phyloP scores from a whole-genome alignment of 345 rosid genomes.

The Carallia brachiata region DNA sequence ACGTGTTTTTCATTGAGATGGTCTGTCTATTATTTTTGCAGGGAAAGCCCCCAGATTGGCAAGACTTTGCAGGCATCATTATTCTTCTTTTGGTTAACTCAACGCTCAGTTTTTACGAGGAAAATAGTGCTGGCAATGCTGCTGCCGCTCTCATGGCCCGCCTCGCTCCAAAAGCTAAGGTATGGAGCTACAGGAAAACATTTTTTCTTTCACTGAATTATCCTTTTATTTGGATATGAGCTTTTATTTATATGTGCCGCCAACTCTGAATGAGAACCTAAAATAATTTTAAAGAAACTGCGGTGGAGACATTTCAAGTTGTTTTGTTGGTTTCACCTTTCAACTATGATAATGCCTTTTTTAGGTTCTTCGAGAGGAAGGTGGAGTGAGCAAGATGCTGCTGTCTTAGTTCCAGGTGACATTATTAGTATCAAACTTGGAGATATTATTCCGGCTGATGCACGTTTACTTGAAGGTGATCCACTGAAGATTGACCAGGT shows the following conservation, averaged over 20 bases:
- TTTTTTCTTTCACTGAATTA: conserved; percentile 1
- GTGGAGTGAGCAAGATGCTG: conserved; percentile 94
- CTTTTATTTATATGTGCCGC: not conserved
- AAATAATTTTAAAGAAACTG: conserved; percentile 6
- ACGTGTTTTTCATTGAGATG: not conserved
- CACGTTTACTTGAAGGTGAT: conserved; percentile 92
- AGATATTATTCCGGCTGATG: conserved; percentile 96
- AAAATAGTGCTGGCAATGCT: conserved; percentile 94
- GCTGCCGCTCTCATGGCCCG: conserved; percentile 99
- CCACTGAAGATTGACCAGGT: conserved; percentile 97
- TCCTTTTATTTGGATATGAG: not conserved
- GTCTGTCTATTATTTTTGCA: conserved; percentile 19
- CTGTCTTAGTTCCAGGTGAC: conserved; percentile 91
- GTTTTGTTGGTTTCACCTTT: conserved; percentile 8
- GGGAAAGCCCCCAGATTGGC: conserved; percentile 99
- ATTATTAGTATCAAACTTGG: conserved; percentile 86
- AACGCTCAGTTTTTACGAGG: conserved; percentile 92
- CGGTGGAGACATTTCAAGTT: not conserved
- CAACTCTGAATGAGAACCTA: not conserved
- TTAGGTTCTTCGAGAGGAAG: conserved; percentile 91
- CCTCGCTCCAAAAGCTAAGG: conserved; percentile 96
- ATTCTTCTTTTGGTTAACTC: conserved; percentile 86
- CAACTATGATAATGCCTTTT: conserved; percentile 15
- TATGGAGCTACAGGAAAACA: conserved; percentile 20
- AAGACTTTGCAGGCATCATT: conserved; percentile 92